A percentile compares a stretch with the other conserved stretches of the same genome.
These are phyloP conservation scores for Papiliotrema laurentii DNA, from an alignment of 1,284 basidiomycete genomes.

Conservation along the genomic window DNA sequence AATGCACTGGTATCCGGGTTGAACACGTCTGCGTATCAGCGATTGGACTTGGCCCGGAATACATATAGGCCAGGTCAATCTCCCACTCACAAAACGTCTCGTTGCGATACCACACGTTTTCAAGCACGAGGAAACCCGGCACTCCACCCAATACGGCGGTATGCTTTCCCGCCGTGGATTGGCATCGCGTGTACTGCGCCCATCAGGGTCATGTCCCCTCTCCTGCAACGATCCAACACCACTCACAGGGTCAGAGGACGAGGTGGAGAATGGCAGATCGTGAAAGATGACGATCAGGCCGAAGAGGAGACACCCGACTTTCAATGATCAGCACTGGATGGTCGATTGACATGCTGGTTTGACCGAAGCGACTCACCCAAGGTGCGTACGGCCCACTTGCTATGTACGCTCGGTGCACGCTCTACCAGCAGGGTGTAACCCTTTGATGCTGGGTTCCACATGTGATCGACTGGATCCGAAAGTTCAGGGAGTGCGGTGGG, in stretches of 20 bases:
- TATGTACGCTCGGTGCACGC: not conserved
- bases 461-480: too few relatives aligned
- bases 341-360: too few relatives aligned
- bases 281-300: not conserved
- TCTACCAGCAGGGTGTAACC: not conserved
- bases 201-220: not conserved
- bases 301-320: not conserved
- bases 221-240: not conserved
- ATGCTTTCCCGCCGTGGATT: not conserved
- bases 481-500: too few relatives aligned
- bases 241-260: not conserved
- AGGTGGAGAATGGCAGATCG: not conserved
- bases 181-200: not conserved
- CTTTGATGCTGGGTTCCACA: not conserved
- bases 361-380: not conserved
- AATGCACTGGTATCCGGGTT: not conserved
- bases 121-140: not conserved
- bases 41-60: not conserved
- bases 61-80: not conserved
- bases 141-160: not conserved
- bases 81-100: not conserved
- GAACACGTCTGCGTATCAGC: not conserved
- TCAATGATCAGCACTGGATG: too few relatives aligned
- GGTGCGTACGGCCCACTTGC: not conserved
- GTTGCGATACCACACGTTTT: slow-evolving; percentile 2